Conservation (phyloP, 148 eudicot genomes). For the Chenopodium formosanum region DNA sequence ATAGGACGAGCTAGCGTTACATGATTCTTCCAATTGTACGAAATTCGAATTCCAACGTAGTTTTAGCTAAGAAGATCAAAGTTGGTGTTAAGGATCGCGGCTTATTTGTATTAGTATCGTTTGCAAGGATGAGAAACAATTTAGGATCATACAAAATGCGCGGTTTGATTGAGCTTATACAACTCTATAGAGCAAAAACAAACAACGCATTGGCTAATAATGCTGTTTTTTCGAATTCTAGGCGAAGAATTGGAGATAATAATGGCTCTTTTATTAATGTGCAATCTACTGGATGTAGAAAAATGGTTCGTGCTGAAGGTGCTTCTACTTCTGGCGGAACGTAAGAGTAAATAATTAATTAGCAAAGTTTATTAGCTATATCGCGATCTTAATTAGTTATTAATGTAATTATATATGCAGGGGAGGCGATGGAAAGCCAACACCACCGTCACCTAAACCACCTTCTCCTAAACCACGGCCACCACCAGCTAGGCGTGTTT, state of each 20-base stretch:
- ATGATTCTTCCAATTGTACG: not conserved
- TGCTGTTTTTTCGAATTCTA: not conserved
- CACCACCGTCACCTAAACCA: not conserved
- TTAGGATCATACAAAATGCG: constrained; percentile 31
- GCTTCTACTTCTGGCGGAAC: constrained; percentile 7
- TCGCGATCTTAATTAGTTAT: not conserved
- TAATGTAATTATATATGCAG: not conserved
- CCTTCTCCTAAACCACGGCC: constrained; percentile 16
- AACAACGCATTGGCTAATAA: not conserved
- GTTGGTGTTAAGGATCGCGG: not conserved
- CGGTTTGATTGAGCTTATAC: constrained; percentile 29
- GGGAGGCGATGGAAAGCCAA: not conserved
- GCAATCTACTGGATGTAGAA: constrained; percentile 3
- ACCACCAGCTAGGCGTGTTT: constrained; percentile 5
- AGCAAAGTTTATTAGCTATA: too few species aligned
- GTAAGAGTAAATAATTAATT: constrained; percentile 7
- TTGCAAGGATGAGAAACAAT: constrained; percentile 15
- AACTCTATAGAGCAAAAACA: constrained; percentile 21
- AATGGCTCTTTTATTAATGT: not conserved
- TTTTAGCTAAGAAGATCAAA: constrained; percentile 1
- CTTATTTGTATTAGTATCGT: not conserved
- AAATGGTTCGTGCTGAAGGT: constrained; percentile 9
- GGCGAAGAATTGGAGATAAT: not conserved
- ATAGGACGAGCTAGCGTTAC: too few species aligned
- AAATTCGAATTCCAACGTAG: not conserved